These are phyloP conservation scores for Alternaria sp. DNA, from an alignment of 2,329 filamentous ascomycete genomes.

Conservation along the genomic window DNA sequence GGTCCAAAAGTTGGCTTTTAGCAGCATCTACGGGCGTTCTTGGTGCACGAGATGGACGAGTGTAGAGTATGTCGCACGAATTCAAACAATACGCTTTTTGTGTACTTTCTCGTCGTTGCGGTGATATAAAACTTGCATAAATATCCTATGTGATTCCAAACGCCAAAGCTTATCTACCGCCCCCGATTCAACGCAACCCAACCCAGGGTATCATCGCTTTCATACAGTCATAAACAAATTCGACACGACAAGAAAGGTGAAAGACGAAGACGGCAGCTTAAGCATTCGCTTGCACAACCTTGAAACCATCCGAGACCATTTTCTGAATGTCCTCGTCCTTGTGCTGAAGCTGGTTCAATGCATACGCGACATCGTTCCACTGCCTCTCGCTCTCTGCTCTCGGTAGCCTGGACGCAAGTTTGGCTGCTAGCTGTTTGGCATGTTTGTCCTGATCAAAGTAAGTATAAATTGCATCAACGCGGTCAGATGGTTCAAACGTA, in stretches of 20 bases:
- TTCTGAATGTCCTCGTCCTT: constrained; percentile 91
- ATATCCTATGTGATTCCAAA: not conserved
- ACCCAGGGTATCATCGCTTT: not conserved
- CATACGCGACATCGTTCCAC: constrained; percentile 97
- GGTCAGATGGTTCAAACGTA: constrained; percentile 46
- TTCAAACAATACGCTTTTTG: not conserved
- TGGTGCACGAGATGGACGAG: not conserved
- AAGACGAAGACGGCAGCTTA: not conserved
- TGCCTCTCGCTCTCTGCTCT: constrained; percentile 92
- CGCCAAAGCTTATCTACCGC: not conserved
- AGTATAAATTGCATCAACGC: not conserved
- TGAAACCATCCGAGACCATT: constrained; percentile 75
- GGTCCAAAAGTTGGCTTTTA: not conserved
- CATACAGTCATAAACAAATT: not conserved
- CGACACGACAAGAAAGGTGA: not conserved
- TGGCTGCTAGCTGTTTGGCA: constrained; percentile 89
- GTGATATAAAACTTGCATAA: too few species aligned
- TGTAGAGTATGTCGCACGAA: not conserved
- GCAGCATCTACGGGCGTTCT: not conserved
- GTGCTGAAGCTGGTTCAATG: constrained; percentile 85
- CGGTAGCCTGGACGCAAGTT: constrained; percentile 83
- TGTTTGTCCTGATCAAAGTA: constrained; percentile 78
- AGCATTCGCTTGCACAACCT: constrained; percentile 52
- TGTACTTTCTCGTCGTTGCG: not conserved
- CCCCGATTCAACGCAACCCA: not conserved